Evolutionary conservation across 1,284 basidiomycete genomes (phyloP).

Genomic region (Pterulicium gracile): DNA sequence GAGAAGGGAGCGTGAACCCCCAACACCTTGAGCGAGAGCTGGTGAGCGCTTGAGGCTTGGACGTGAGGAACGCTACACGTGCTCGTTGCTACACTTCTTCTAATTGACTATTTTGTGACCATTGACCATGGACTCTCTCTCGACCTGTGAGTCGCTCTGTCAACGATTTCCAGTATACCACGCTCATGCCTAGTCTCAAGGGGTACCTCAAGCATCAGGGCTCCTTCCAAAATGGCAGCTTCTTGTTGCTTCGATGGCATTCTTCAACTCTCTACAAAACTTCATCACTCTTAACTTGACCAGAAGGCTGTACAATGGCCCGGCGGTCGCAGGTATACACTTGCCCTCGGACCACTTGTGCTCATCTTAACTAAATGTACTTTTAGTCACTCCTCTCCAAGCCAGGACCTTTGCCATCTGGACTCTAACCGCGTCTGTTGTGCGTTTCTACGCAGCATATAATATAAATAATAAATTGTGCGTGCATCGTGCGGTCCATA

Average conservation of each 20-base stretch:
- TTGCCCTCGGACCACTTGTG: slow-evolving; percentile 7
- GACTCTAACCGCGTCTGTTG: slow-evolving; percentile 76
- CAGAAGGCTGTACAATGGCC: slow-evolving; percentile 62
- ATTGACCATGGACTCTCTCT: slow-evolving; percentile 16
- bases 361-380: background rate
- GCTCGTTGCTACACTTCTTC: no score
- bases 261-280: slow-evolving; percentile 83
- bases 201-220: slow-evolving; percentile 50
- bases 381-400: slow-evolving; percentile 70
- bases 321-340: slow-evolving; percentile 36
- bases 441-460: slow-evolving; percentile 81
- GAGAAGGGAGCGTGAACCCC: no score
- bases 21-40: no score
- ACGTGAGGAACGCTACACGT: no score
- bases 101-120: no score
- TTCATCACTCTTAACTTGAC: slow-evolving; percentile 71
- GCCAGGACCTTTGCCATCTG: slow-evolving; percentile 83
- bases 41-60: no score
- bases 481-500: slow-evolving; percentile 24
- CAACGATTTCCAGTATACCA: slow-evolving; percentile 6
- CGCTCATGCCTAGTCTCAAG: slow-evolving; percentile 23
- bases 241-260: slow-evolving; percentile 59
- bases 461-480: slow-evolving; percentile 74
- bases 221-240: slow-evolving; percentile 82
- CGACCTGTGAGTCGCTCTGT: slow-evolving; percentile 3